Conservation (phyloP, 495 filamentous ascomycete genomes). For the Parathielavia appendiculata region DNA sequence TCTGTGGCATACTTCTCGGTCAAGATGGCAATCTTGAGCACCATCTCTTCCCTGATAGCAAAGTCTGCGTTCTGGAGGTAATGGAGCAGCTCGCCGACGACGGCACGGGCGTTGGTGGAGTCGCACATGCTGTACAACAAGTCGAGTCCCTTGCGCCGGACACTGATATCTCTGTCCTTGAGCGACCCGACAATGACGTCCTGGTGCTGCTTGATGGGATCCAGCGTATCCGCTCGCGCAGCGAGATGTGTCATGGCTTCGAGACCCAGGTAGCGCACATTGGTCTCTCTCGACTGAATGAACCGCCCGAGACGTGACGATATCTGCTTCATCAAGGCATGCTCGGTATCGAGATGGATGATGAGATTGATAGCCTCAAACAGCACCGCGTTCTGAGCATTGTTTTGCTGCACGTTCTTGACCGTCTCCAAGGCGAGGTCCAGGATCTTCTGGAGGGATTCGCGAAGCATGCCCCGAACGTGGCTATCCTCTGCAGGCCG, state of each 20-base stretch:
- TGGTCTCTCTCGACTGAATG: slow-evolving; percentile 94
- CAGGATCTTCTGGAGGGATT: slow-evolving; percentile 84
- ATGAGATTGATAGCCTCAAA: slow-evolving; percentile 99
- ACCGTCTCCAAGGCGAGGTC: slow-evolving; percentile 86
- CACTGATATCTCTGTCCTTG: slow-evolving; percentile 94
- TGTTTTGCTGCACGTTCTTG: slow-evolving; percentile 99
- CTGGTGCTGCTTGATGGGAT: slow-evolving; percentile 97
- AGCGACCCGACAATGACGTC: slow-evolving; percentile 91
- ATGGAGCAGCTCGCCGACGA: slow-evolving; percentile 88
- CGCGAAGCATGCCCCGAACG: slow-evolving; percentile 84
- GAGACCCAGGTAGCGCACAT: slow-evolving; percentile 92
- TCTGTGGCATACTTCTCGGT: slow-evolving; percentile 99
- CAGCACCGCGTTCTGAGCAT: slow-evolving; percentile 95
- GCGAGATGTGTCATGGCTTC: slow-evolving; percentile 99
- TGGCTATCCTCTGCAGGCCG: slow-evolving; percentile 73
- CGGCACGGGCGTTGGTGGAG: slow-evolving; percentile 79
- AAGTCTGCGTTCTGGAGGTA: slow-evolving; percentile 97
- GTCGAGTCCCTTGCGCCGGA: slow-evolving; percentile 91
- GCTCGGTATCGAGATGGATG: slow-evolving; percentile 97
- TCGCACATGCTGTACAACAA: slow-evolving; percentile 99
- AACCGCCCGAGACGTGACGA: slow-evolving; percentile 92
- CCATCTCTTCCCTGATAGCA: slow-evolving; percentile 98
- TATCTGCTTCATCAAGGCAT: slow-evolving; percentile 92
- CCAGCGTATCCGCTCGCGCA: slow-evolving; percentile 86
- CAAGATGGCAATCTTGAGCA: slow-evolving; percentile 94